phyloP scores from a whole-genome alignment of 1,284 basidiomycete species.

The Wolfiporia cocos region DNA sequence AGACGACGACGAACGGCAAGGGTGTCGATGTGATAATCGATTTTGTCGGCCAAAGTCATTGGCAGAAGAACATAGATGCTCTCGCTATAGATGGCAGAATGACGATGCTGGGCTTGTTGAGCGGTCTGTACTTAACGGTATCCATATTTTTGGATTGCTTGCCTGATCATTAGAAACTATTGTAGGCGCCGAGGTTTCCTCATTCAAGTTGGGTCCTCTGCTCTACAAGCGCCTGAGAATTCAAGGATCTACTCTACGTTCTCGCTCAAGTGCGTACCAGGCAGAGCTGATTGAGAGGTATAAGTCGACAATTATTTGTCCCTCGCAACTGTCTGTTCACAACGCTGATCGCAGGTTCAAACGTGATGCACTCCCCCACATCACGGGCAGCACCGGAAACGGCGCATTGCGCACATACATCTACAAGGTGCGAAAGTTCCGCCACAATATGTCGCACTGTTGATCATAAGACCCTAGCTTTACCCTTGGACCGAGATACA shows the following conservation, averaged over 20 bases:
- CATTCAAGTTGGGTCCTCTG: slow-evolving; percentile 63
- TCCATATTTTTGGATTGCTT: not conserved
- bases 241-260: slow-evolving; percentile 85
- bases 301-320: slow-evolving; percentile 9
- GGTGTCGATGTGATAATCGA: slow-evolving; percentile 86
- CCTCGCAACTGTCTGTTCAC: not conserved
- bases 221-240: slow-evolving; percentile 86
- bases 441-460: not conserved
- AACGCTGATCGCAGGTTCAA: slow-evolving; percentile 29
- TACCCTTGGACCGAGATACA: slow-evolving; percentile 83
- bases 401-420: slow-evolving; percentile 71
- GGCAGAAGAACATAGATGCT: slow-evolving; percentile 74
- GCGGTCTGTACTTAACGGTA: slow-evolving; percentile 42
- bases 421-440: slow-evolving; percentile 49
- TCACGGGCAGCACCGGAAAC: slow-evolving; percentile 49
- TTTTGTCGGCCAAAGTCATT: slow-evolving; percentile 84
- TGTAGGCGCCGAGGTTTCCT: slow-evolving; percentile 58
- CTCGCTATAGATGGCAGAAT: slow-evolving; percentile 79
- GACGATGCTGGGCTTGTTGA: slow-evolving; percentile 63
- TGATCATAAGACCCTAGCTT: slow-evolving; percentile 37
- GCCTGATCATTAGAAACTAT: not conserved
- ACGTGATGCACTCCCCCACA: slow-evolving; percentile 46
- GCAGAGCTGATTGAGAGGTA: slow-evolving; percentile 67
- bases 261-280: slow-evolving; percentile 79
- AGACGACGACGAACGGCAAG: slow-evolving; percentile 53